Conservation (phyloP, 106 monocot genomes). For the Phalaenopsis equestris region DNA sequence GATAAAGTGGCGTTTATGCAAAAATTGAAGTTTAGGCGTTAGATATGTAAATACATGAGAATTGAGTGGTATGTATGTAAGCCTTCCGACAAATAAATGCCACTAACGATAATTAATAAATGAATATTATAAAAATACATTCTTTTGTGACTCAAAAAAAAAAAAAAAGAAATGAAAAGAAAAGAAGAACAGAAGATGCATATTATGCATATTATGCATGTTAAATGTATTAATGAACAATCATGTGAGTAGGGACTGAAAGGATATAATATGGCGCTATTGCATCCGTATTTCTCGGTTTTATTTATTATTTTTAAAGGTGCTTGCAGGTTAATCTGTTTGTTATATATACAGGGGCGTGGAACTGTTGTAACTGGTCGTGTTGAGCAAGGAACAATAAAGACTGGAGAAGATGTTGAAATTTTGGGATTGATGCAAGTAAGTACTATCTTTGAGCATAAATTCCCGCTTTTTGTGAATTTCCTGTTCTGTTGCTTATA, state of each 20-base stretch:
- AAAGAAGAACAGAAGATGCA: not conserved
- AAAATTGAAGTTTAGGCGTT: too few species aligned
- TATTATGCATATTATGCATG: not conserved
- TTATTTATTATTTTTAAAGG: too few species aligned
- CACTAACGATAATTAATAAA: not conserved
- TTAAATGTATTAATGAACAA: not conserved
- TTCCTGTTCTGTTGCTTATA: not conserved
- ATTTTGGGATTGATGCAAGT: slow-evolving; percentile 64
- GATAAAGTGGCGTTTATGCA: too few species aligned
- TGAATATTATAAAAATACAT: not conserved
- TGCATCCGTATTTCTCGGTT: not conserved
- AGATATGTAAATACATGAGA: too few species aligned
- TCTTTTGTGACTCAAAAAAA: not conserved
- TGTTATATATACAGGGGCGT: slow-evolving; percentile 40
- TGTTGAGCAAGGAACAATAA: slow-evolving; percentile 39
- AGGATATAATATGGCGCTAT: not conserved
- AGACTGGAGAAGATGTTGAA: slow-evolving; percentile 28
- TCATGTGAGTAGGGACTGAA: not conserved
- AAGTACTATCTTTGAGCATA: not conserved
- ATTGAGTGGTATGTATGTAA: too few species aligned
- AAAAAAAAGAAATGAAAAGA: not conserved
- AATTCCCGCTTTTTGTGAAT: not conserved
- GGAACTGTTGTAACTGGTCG: slow-evolving; percentile 78
- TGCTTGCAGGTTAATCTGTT: not conserved
- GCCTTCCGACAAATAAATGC: not conserved